Evolutionary conservation across 768 basidiomycete genomes (phyloP), one percentile per base, ranked within the genome.

Genomic region (Agaricus blazei): DNA sequence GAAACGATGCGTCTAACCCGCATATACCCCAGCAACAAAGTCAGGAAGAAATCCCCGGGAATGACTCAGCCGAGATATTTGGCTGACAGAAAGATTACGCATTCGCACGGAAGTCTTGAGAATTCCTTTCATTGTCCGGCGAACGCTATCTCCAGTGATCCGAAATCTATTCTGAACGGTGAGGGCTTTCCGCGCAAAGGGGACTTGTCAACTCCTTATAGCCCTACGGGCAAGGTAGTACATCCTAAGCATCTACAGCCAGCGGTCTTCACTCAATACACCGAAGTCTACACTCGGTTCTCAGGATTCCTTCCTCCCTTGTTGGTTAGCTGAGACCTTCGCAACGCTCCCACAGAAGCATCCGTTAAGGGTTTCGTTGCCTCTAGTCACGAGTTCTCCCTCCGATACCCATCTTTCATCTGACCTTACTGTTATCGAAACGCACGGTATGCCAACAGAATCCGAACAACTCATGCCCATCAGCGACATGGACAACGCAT

Each of bases 291-390:
- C 51, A 51, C 31, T 64, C 63, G 60, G 52, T 48, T 45, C 56
- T 55, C 56, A 54, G 41, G 68, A 68, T 41, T 60, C 70, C 3
- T 19, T 19, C 19, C 68, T 86, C 24, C 85, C 85, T 3, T 61
- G 64, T 26, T 88, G 86, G 86, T 74, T 87, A 12, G 70, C 72
- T 26, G 63, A 70, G 38, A 82, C 83, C 3, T 76, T 88, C 49
- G 71, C 70, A 45, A 71, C 71, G 24, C 70, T 87, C 19, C 64
- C 72, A 11, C 59, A 68, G 14, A 67, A 70, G 31, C 76, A 84
- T 62, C 81, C 81, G 34, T 63, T 83, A 8, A 75, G 79, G 9
- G 60, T 72, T 8, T 70, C 82, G 24, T 59, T 76, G 26, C 72
- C 73, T 11, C 58, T 27, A 26, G 41, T 36, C 23, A n/a, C 41